Conservation (phyloP, 805 yeast species). For the Suhomyces sp. region DNA sequence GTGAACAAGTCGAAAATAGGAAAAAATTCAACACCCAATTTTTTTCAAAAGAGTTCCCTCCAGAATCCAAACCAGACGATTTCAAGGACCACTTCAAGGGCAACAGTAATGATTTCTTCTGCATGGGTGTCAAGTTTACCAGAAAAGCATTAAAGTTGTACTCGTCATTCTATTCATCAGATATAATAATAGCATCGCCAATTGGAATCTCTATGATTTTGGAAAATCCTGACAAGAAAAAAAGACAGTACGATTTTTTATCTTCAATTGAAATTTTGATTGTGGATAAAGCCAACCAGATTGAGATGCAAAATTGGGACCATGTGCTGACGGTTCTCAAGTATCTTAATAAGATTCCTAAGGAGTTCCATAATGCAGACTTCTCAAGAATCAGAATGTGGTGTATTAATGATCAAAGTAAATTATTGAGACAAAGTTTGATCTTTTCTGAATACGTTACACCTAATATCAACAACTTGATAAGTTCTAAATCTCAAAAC, state of each 20-base stretch:
- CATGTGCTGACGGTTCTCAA: slow-evolving; percentile 67
- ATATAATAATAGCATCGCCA: slow-evolving; percentile 87
- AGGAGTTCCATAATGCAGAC: slow-evolving; percentile 75
- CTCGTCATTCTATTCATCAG: slow-evolving; percentile 80
- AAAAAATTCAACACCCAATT: slow-evolving; percentile 75
- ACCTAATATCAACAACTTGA: slow-evolving; percentile 73
- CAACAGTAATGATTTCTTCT: slow-evolving; percentile 87
- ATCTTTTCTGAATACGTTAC: slow-evolving; percentile 73
- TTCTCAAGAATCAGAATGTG: slow-evolving; percentile 90
- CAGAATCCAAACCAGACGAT: slow-evolving; percentile 73
- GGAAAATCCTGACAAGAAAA: slow-evolving; percentile 56
- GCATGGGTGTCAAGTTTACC: slow-evolving; percentile 87
- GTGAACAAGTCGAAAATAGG: slow-evolving; percentile 77
- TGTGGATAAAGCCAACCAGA: slow-evolving; percentile 80
- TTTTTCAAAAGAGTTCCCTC: slow-evolving; percentile 47
- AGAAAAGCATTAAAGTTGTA: slow-evolving; percentile 83
- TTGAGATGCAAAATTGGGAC: slow-evolving; percentile 92
- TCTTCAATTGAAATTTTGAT: slow-evolving; percentile 83
- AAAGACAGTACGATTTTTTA: slow-evolving; percentile 75
- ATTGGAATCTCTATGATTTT: slow-evolving; percentile 76
- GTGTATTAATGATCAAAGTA: slow-evolving; percentile 82
- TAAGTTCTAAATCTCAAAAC: slow-evolving; percentile 48
- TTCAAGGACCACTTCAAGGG: slow-evolving; percentile 81
- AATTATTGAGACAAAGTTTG: slow-evolving; percentile 71
- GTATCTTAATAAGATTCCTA: slow-evolving; percentile 74